phyloP scores from a whole-genome alignment of 2,329 filamentous ascomycete genomes.

The Sordariomycetes sp. region DNA sequence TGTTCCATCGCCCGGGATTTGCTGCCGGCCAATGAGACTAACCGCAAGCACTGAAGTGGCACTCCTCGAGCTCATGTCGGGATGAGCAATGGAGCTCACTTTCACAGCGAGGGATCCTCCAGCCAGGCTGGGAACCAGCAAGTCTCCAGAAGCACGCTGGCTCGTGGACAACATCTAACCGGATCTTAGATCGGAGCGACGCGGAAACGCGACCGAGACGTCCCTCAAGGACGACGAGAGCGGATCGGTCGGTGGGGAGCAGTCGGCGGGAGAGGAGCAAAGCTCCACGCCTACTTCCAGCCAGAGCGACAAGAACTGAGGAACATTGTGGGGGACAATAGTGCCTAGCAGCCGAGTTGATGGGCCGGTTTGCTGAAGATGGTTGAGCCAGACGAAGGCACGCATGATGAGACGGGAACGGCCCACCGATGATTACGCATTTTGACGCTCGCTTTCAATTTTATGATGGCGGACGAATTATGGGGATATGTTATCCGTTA shows the following conservation, averaged over 20 bases:
- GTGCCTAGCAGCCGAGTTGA: neutral
- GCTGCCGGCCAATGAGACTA: constrained; percentile 9
- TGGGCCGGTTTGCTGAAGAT: neutral
- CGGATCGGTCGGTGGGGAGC: neutral
- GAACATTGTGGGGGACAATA: neutral
- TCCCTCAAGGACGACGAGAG: neutral
- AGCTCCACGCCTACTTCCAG: neutral
- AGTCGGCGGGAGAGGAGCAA: neutral
- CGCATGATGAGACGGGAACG: neutral
- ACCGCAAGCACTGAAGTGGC: constrained; percentile 6
- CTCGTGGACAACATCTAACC: neutral
- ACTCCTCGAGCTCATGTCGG: neutral
- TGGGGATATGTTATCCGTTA: neutral
- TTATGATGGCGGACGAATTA: neutral
- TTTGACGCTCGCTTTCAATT: neutral
- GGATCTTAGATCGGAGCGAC: constrained; percentile 19
- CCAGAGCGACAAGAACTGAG: neutral
- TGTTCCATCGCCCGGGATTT: constrained; percentile 18
- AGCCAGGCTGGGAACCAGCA: neutral
- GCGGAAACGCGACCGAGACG: neutral
- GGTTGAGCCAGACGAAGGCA: neutral
- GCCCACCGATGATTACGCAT: neutral
- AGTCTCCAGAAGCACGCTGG: neutral
- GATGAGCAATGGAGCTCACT: neutral
- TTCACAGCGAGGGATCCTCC: constrained; percentile 1